These are phyloP conservation scores for Drechslerella dactyloides DNA, from an alignment of 2,329 filamentous ascomycete genomes.

Conservation along the genomic window DNA sequence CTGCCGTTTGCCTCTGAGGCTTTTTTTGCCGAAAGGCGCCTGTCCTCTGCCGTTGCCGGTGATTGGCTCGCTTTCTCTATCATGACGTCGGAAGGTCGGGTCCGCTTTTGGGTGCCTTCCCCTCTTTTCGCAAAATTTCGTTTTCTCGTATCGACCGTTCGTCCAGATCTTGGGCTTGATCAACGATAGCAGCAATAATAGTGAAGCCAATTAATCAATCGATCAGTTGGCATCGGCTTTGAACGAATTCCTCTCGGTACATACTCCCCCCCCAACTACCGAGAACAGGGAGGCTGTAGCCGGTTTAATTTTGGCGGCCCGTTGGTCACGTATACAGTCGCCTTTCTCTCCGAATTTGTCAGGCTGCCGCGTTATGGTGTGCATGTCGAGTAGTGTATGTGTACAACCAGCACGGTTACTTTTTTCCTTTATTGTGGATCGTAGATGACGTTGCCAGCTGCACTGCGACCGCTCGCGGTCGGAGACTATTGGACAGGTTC, in stretches of 20 bases:
- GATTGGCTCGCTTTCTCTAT: constrained; percentile 36
- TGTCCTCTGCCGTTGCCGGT: not conserved
- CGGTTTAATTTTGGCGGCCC: constrained; percentile 11
- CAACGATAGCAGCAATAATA: no score
- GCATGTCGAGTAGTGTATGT: no score
- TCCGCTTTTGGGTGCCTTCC: constrained; percentile 12
- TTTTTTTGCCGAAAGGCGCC: constrained; percentile 39
- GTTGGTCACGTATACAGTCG: not conserved
- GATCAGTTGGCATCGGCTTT: no score
- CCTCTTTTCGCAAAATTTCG: constrained; percentile 16
- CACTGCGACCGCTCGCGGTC: not conserved
- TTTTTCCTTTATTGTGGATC: constrained; percentile 8
- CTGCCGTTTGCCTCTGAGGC: constrained; percentile 17
- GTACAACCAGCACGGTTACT: constrained; percentile 47
- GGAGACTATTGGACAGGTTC: constrained; percentile 2
- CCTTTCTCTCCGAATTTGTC: constrained; percentile 14
- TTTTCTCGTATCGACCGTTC: constrained; percentile 23
- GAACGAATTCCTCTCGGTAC: not conserved
- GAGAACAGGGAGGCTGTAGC: not conserved
- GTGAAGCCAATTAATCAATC: no score
- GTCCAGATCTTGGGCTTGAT: no score
- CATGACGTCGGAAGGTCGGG: constrained; percentile 27
- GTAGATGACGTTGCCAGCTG: constrained; percentile 40
- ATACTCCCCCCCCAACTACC: not conserved
- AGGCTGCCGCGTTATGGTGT: not conserved